Conservation (phyloP, 2,329 filamentous ascomycete species). For the Aspergillus glaucus region DNA sequence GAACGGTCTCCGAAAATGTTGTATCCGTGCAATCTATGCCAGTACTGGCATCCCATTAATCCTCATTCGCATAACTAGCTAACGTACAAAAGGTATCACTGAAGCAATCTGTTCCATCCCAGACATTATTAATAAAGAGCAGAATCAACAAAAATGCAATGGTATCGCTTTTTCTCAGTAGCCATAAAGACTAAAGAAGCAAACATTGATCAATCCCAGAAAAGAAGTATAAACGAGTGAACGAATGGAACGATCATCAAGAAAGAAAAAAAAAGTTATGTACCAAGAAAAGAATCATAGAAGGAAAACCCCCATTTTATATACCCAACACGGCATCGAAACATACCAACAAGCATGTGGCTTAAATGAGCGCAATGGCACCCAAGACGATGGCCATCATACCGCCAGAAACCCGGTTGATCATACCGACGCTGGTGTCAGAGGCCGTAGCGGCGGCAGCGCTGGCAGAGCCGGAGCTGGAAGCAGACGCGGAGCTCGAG, state of each 20-base stretch:
- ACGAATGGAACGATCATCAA: constrained; percentile 1
- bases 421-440: constrained; percentile 24
- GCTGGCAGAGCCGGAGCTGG: constrained; percentile 18
- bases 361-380: constrained; percentile 30
- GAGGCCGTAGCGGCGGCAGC: constrained; percentile 18
- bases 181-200: not conserved
- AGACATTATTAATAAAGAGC: not conserved
- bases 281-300: not conserved
- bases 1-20: too few species aligned
- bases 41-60: not conserved
- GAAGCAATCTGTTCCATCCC: not conserved
- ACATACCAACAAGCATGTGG: not conserved
- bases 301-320: not conserved
- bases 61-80: not conserved
- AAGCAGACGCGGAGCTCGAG: constrained; percentile 12
- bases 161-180: not conserved
- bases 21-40: not conserved
- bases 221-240: not conserved
- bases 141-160: constrained; percentile 1
- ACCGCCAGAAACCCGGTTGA: constrained; percentile 29
- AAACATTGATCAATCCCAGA: constrained; percentile 1
- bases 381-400: constrained; percentile 31
- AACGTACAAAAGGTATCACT: not conserved
- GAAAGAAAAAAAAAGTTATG: constrained; percentile 1
- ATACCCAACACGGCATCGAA: not conserved